Evolutionary conservation across 164 flowering plant species (phyloP).

Genomic region (Amborella trichopoda): DNA sequence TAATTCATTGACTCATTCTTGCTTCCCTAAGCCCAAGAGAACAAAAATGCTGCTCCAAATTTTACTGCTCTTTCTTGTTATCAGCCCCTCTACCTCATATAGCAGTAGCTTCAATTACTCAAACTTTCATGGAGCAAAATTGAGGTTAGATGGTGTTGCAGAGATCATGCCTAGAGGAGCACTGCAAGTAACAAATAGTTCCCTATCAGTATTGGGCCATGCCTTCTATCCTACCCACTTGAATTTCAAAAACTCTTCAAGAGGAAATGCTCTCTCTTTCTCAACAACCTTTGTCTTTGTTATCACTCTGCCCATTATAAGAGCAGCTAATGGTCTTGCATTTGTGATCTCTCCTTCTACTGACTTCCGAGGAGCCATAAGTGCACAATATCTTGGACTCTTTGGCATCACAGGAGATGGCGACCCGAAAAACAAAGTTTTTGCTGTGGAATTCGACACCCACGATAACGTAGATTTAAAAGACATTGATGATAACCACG

Average conservation of each 20-base stretch:
- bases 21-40: too few species aligned
- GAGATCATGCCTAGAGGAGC: slow-evolving; percentile 9
- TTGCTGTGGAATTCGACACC: slow-evolving; percentile 26
- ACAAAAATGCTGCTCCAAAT: too few species aligned
- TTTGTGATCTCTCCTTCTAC: slow-evolving; percentile 20
- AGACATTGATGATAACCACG: slow-evolving; percentile 25
- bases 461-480: slow-evolving; percentile 22
- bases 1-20: too few species aligned
- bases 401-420: slow-evolving; percentile 22
- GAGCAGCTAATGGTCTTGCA: slow-evolving; percentile 24
- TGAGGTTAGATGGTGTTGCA: too few species aligned
- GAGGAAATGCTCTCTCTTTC: slow-evolving; percentile 17
- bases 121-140: too few species aligned
- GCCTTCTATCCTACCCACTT: slow-evolving; percentile 19
- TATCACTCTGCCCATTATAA: slow-evolving; percentile 5
- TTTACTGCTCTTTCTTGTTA: too few species aligned
- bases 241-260: too few species aligned
- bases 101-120: too few species aligned
- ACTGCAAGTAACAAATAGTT: slow-evolving; percentile 17
- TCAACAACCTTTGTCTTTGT: slow-evolving; percentile 32
- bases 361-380: slow-evolving; percentile 11
- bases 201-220: slow-evolving; percentile 16
- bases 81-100: too few species aligned
- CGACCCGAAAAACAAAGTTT: slow-evolving; percentile 15
- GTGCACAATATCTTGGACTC: slow-evolving; percentile 22